Percentiles rank a stretch among this genome's conserved stretches.
Evolutionary conservation across 2,329 filamentous ascomycete species (phyloP).

Genomic region (Colletotrichum theobromicola): DNA sequence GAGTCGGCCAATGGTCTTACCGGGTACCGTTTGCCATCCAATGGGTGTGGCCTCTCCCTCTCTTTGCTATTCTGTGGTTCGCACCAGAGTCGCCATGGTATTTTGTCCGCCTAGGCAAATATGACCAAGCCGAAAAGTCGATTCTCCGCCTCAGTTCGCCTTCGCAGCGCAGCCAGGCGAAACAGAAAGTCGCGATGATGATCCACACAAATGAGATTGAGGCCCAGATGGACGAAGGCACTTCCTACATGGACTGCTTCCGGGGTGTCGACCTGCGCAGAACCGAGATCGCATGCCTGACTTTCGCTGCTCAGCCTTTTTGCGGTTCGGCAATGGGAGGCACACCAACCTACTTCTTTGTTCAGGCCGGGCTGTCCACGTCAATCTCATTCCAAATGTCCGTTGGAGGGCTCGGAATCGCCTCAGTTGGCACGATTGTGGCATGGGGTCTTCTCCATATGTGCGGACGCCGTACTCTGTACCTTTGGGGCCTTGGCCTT

Average conservation of each 20-base stretch:
- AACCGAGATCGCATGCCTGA: conserved; percentile 39
- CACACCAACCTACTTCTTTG: conserved; percentile 38
- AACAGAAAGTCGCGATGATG: conserved; percentile 24
- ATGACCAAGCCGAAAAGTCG: not conserved
- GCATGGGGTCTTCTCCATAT: conserved; percentile 47
- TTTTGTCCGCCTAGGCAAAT: not conserved
- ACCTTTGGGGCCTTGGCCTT: conserved; percentile 40
- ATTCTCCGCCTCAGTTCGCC: not conserved
- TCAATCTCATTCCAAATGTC: conserved; percentile 29
- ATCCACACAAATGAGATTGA: conserved; percentile 24
- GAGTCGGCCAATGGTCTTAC: conserved; percentile 27
- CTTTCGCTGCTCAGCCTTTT: conserved; percentile 36
- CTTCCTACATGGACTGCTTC: conserved; percentile 49
- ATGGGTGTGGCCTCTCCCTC: conserved; percentile 26
- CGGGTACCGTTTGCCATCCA: conserved; percentile 30
- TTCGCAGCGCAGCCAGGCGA: not conserved
- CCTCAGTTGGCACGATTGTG: conserved; percentile 41
- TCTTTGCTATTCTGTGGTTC: conserved; percentile 7
- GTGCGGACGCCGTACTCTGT: conserved; percentile 47
- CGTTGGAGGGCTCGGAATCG: conserved; percentile 35
- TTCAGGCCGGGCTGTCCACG: conserved; percentile 33
- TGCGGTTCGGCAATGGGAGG: conserved; percentile 32
- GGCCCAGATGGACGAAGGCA: conserved; percentile 34
- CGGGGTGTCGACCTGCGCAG: conserved; percentile 43
- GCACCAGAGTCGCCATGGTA: conserved; percentile 8